Conservation (phyloP, 1,284 basidiomycete genomes). For the Tylopilus orsonianus region DNA sequence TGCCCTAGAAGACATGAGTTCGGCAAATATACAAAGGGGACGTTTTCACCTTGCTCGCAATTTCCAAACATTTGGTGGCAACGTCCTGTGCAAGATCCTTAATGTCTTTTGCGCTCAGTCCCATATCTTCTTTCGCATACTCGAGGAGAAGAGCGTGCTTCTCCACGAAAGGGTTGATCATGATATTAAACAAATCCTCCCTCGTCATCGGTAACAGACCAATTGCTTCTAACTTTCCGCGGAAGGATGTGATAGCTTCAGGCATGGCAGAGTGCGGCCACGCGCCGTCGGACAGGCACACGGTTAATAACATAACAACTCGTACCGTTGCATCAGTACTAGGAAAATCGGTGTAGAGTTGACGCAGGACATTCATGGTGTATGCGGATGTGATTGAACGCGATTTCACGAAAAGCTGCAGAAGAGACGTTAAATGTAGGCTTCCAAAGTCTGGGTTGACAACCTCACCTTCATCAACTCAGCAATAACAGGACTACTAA, state of each 20-base stretch:
- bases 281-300: constrained; percentile 53
- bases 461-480: constrained; percentile 58
- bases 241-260: constrained; percentile 35
- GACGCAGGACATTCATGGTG: constrained; percentile 52
- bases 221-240: constrained; percentile 47
- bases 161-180: constrained; percentile 70
- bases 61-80: constrained; percentile 53
- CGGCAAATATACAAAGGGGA: constrained; percentile 2
- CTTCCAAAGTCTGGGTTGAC: neutral
- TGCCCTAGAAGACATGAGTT: constrained; percentile 46
- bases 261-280: constrained; percentile 34
- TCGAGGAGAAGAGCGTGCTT: constrained; percentile 50
- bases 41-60: constrained; percentile 58
- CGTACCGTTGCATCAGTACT: constrained; percentile 57
- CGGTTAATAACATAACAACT: constrained; percentile 62
- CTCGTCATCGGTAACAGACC: constrained; percentile 54
- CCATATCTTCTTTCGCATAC: constrained; percentile 51
- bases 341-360: constrained; percentile 64
- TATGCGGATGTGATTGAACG: constrained; percentile 56
- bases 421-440: constrained; percentile 12
- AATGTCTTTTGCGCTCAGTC: constrained; percentile 42
- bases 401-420: constrained; percentile 64
- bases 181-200: constrained; percentile 58
- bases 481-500: constrained; percentile 49
- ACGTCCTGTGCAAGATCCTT: constrained; percentile 52